A percentile compares a stretch with the other conserved stretches of the same genome.
Conservation (phyloP, 2,329 filamentous ascomycete species). For the Colletotrichum orchidophilum region DNA sequence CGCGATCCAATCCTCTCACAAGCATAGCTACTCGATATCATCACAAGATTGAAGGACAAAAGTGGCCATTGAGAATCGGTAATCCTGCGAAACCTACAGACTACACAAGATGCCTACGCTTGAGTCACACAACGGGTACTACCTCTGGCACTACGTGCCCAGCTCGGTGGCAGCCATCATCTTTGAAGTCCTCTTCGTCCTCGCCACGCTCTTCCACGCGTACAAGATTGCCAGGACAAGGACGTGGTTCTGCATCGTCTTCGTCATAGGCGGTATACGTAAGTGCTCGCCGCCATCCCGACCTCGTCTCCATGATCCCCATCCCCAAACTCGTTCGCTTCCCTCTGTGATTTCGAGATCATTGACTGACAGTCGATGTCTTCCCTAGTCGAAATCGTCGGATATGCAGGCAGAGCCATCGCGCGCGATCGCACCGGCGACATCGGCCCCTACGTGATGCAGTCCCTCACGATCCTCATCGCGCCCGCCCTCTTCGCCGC, state of each 20-base stretch:
- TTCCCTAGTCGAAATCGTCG: conserved; percentile 53
- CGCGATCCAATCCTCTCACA: not conserved
- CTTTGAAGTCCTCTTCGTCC: conserved; percentile 53
- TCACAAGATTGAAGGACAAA: not conserved
- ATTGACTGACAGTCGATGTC: not conserved
- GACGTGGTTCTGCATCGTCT: conserved; percentile 61
- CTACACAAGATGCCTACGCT: conserved; percentile 39
- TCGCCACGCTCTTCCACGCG: conserved; percentile 48
- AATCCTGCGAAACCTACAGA: not conserved
- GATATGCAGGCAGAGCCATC: conserved; percentile 47
- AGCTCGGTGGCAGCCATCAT: conserved; percentile 54
- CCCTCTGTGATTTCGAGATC: too few species aligned
- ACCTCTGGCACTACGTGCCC: conserved; percentile 50
- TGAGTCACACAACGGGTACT: conserved; percentile 43
- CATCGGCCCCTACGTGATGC: conserved; percentile 51
- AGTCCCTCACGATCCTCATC: conserved; percentile 55
- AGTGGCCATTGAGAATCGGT: not conserved
- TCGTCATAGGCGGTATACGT: conserved; percentile 58
- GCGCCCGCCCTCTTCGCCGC: conserved; percentile 59
- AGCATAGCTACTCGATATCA: not conserved
- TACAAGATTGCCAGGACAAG: conserved; percentile 53
- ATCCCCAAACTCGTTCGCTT: not conserved
- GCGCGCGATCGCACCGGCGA: conserved; percentile 42
- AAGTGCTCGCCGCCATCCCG: conserved; percentile 39
- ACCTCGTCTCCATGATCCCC: not conserved